These are phyloP conservation scores for Pseudogymnoascus pannorum DNA, from an alignment of 2,329 filamentous ascomycete genomes.

Conservation along the genomic window DNA sequence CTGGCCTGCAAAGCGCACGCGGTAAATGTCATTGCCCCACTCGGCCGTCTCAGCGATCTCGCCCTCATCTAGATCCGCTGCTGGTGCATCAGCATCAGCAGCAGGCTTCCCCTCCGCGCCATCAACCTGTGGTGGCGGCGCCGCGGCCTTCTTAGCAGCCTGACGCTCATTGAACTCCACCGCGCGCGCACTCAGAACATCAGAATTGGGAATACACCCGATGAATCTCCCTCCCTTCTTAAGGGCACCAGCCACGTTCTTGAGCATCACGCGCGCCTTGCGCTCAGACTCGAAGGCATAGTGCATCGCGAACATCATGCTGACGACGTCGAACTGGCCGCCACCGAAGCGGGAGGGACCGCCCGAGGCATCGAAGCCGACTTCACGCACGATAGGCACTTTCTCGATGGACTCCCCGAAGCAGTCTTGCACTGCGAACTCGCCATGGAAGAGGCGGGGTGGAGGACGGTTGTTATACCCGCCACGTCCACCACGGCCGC, in stretches of 20 bases:
- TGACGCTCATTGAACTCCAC: conserved; percentile 61
- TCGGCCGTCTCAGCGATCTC: conserved; percentile 59
- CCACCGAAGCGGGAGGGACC: conserved; percentile 62
- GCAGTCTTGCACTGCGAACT: conserved; percentile 88
- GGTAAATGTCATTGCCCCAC: conserved; percentile 93
- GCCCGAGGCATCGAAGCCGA: conserved; percentile 74
- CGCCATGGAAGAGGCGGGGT: conserved; percentile 66
- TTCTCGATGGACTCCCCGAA: conserved; percentile 79
- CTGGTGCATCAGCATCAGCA: conserved; percentile 25
- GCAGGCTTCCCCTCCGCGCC: conserved; percentile 35
- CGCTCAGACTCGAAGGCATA: conserved; percentile 93
- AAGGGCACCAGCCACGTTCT: conserved; percentile 81
- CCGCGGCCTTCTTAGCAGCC: conserved; percentile 32
- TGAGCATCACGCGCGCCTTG: conserved; percentile 85
- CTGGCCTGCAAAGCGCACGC: conserved; percentile 76
- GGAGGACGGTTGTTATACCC: conserved; percentile 40
- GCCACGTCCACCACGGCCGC: conserved; percentile 37
- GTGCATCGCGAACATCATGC: conserved; percentile 99
- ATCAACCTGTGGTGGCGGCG: neutral
- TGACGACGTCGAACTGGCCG: conserved; percentile 89
- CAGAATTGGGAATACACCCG: conserved; percentile 93
- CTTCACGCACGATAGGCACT: conserved; percentile 71
- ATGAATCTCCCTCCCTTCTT: conserved; percentile 94
- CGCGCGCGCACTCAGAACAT: conserved; percentile 77
- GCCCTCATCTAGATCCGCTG: conserved; percentile 49